Conservation (phyloP, 176 grass and related monocot species). For the Ampelocalamus luodianensis region DNA sequence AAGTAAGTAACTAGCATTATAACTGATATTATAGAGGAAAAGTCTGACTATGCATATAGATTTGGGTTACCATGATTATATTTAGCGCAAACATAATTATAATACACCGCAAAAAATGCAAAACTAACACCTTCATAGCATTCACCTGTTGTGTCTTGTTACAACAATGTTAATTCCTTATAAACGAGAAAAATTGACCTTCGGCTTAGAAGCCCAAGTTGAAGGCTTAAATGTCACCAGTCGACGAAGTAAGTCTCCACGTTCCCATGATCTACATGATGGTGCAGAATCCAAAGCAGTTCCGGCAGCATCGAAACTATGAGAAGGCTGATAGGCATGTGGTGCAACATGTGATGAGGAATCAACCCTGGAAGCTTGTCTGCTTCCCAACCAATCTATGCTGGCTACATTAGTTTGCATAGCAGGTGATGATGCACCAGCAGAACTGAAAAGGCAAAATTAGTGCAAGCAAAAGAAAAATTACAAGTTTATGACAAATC, state of each 20-base stretch:
- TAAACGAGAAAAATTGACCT: constrained; percentile 54
- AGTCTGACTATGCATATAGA: neutral
- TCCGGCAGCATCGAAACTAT: constrained; percentile 78
- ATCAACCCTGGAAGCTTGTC: constrained; percentile 77
- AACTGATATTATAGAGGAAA: neutral
- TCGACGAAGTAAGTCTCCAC: constrained; percentile 84
- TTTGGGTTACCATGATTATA: constrained; percentile 5
- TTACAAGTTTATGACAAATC: neutral
- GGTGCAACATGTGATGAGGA: constrained; percentile 61
- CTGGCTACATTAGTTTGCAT: constrained; percentile 74
- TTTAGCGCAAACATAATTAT: constrained; percentile 16
- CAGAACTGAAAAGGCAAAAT: constrained; percentile 74
- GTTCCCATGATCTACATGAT: constrained; percentile 92
- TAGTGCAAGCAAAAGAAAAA: constrained; percentile 10
- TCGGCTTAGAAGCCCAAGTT: constrained; percentile 86
- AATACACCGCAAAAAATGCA: neutral
- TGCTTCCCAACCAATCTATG: constrained; percentile 85
- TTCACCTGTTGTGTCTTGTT: constrained; percentile 9
- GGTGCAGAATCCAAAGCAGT: constrained; percentile 63
- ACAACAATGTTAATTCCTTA: constrained; percentile 8
- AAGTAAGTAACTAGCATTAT: constrained; percentile 29
- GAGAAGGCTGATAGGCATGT: constrained; percentile 59
- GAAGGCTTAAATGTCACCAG: constrained; percentile 80
- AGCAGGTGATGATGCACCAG: constrained; percentile 84
- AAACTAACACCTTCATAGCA: constrained; percentile 9